A percentile compares a stretch with the other conserved stretches of the same genome.
Evolutionary conservation across 2,329 filamentous ascomycete species (phyloP).

Genomic region (Trichoderma guizhouense): DNA sequence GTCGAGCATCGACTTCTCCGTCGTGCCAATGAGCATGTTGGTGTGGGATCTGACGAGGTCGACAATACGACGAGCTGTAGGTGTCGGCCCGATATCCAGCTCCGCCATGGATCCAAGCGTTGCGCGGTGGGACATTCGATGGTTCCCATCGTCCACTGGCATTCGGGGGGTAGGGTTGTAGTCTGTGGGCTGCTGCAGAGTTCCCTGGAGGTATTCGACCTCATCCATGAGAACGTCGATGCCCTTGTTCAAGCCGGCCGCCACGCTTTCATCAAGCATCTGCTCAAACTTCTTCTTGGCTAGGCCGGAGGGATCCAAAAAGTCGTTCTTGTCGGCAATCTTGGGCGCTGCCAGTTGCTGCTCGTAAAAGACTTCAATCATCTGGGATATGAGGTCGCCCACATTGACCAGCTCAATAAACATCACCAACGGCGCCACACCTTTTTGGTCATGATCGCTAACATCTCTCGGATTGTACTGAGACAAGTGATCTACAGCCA

Average conservation of each 20-base stretch:
- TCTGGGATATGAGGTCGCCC: constrained; percentile 94
- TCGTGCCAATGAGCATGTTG: constrained; percentile 87
- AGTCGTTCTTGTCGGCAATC: constrained; percentile 89
- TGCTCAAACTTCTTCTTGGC: constrained; percentile 99
- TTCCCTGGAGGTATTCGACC: constrained; percentile 91
- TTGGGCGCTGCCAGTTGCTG: constrained; percentile 83
- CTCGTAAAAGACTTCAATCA: constrained; percentile 98
- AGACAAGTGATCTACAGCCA: constrained; percentile 85
- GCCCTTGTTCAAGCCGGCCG: constrained; percentile 91
- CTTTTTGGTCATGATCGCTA: constrained; percentile 64
- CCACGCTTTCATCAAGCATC: constrained; percentile 95
- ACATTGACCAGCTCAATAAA: constrained; percentile 98
- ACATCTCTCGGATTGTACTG: constrained; percentile 87
- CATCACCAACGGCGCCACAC: constrained; percentile 86
- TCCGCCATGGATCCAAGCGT: constrained; percentile 29
- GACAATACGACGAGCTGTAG: constrained; percentile 76
- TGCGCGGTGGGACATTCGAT: constrained; percentile 6
- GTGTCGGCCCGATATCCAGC: constrained; percentile 63
- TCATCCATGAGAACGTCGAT: constrained; percentile 99
- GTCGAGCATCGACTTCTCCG: constrained; percentile 96
- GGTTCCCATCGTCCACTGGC: constrained; percentile 10
- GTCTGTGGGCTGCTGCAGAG: constrained; percentile 79
- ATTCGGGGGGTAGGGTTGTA: constrained; percentile 67
- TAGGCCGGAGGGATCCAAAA: constrained; percentile 83
- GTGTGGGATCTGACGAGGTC: constrained; percentile 86